Percentiles rank a stretch among this genome's conserved stretches.
Evolutionary conservation across 768 basidiomycete genomes (phyloP).

Genomic region (Tubosaeta sp.): DNA sequence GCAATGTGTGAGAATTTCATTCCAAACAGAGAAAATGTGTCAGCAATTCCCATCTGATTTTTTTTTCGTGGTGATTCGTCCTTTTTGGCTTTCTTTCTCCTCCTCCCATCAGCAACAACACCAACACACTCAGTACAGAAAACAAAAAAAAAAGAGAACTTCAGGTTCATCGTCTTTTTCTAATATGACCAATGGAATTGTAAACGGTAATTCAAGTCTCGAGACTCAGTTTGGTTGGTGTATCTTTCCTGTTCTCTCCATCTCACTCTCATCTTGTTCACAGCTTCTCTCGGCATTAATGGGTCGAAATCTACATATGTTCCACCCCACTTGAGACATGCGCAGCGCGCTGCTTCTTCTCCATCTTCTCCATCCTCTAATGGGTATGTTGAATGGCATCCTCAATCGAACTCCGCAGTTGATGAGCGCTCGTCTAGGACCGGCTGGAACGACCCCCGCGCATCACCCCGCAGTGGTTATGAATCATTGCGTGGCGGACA

Average conservation of each 20-base stretch:
- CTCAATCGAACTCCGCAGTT: slow-evolving; percentile 11
- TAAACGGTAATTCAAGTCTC: slow-evolving; percentile 70
- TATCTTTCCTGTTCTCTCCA: not conserved
- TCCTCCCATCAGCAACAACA: slow-evolving; percentile 26
- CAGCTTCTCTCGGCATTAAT: slow-evolving; percentile 74
- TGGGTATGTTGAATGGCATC: slow-evolving; percentile 43
- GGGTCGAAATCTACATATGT: slow-evolving; percentile 76
- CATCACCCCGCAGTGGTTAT: slow-evolving; percentile 54
- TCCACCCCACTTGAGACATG: slow-evolving; percentile 80
- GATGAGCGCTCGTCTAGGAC: slow-evolving; percentile 39
- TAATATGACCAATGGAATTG: slow-evolving; percentile 91
- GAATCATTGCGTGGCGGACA: slow-evolving; percentile 40
- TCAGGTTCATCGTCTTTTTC: slow-evolving; percentile 30
- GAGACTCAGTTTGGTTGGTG: slow-evolving; percentile 71
- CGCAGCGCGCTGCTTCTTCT: slow-evolving; percentile 78
- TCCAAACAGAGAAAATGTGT: slow-evolving; percentile 14
- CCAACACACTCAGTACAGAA: slow-evolving; percentile 19
- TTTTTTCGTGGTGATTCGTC: slow-evolving; percentile 17
- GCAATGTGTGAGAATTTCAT: slow-evolving; percentile 9
- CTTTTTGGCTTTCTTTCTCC: slow-evolving; percentile 20
- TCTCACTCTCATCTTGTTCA: slow-evolving; percentile 1
- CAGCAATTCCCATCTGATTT: slow-evolving; percentile 26
- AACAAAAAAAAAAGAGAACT: slow-evolving; percentile 20
- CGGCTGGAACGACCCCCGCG: slow-evolving; percentile 74
- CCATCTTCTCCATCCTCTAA: slow-evolving; percentile 36